Percentiles rank a stretch among this genome's conserved stretches.
Evolutionary conservation across 805 yeast genomes (phyloP).

Genomic region (Candida quercuum): DNA sequence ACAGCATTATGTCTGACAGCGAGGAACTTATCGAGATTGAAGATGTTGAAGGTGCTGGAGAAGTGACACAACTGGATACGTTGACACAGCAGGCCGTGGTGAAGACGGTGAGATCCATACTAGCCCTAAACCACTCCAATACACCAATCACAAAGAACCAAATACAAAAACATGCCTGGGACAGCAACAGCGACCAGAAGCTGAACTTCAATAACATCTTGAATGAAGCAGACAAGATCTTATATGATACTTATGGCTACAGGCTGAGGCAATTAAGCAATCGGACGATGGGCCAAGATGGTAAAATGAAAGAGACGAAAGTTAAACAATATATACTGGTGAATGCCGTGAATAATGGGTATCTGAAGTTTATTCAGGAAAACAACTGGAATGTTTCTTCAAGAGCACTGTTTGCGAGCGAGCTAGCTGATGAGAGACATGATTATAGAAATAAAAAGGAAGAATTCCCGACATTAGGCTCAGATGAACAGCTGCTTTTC

Average conservation of each 20-base stretch:
- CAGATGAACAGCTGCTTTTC: conserved; percentile 14
- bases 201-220: conserved; percentile 6
- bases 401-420: conserved; percentile 16
- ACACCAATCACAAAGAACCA: conserved; percentile 8
- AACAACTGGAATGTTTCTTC: conserved; percentile 11
- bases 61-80: background rate
- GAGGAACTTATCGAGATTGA: background rate
- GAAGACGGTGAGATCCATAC: conserved; percentile 6
- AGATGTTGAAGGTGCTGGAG: background rate
- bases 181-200: conserved; percentile 1
- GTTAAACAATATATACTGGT: conserved; percentile 15
- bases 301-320: conserved; percentile 7
- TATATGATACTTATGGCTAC: conserved; percentile 6
- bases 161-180: conserved; percentile 12
- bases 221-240: conserved; percentile 3
- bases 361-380: conserved; percentile 14
- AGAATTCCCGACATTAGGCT: conserved; percentile 9
- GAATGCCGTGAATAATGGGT: conserved; percentile 9
- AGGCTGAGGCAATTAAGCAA: conserved; percentile 8
- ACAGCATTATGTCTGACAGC: background rate
- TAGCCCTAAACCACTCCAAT: conserved; percentile 10
- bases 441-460: conserved; percentile 21
- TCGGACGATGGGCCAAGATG: conserved; percentile 6
- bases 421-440: conserved; percentile 17
- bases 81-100: conserved; percentile 1